A percentile compares a stretch with the other conserved stretches of the same genome.
These are phyloP conservation scores for Chaetomium tenue DNA, from an alignment of 495 filamentous ascomycete genomes.

Conservation along the genomic window DNA sequence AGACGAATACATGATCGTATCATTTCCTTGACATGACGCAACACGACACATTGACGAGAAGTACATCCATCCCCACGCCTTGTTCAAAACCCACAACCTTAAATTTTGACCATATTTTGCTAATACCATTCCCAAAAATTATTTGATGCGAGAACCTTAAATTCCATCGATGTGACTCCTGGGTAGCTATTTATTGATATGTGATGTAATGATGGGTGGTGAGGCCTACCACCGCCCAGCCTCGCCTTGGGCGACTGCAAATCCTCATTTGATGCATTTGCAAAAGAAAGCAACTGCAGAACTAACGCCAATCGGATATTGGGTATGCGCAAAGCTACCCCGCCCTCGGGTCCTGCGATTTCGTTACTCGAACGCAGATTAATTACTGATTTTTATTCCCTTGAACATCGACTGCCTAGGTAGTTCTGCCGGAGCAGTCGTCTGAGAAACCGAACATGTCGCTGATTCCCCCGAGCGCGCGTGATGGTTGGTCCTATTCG, in stretches of 20 bases:
- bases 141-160: too few relatives aligned
- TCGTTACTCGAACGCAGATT: neutral
- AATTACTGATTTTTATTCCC: neutral
- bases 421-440: too few relatives aligned
- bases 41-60: neutral
- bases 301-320: neutral
- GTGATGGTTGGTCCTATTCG: constrained; percentile 25
- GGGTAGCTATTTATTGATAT: too few relatives aligned
- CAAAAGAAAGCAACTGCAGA: neutral
- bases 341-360: neutral
- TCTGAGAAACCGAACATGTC: constrained; percentile 11
- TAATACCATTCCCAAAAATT: too few relatives aligned
- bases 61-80: neutral
- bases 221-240: too few relatives aligned
- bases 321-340: neutral
- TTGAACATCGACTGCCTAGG: neutral
- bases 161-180: too few relatives aligned
- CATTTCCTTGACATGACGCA: neutral
- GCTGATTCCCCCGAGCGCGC: constrained; percentile 5
- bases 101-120: too few relatives aligned
- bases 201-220: too few relatives aligned
- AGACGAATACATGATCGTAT: neutral
- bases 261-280: neutral
- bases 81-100: neutral
- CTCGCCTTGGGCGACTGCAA: neutral